phyloP scores from a whole-genome alignment of 1,139 yeast species.

The Sugiyamaella novakii region DNA sequence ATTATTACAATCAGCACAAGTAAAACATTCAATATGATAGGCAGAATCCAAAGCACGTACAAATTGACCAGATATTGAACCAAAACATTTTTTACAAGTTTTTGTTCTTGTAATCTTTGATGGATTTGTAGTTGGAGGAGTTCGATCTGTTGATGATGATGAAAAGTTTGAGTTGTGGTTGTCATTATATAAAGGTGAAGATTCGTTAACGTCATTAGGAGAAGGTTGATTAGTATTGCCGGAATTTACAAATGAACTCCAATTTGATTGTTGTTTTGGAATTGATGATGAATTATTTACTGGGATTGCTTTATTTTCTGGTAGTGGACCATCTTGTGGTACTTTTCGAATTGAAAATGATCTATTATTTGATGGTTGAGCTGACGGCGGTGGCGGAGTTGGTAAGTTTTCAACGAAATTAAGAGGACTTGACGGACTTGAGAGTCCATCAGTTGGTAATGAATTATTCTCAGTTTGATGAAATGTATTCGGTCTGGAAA shows the following conservation, averaged over 20 bases:
- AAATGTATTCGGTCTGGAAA: conserved; percentile 21
- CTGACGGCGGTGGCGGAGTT: conserved; percentile 6
- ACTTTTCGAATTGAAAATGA: conserved; percentile 23
- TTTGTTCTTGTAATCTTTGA: conserved; percentile 22
- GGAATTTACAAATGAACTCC: conserved; percentile 14
- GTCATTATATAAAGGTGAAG: neutral
- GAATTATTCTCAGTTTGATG: conserved; percentile 18
- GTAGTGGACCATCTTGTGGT: neutral
- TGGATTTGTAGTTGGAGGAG: conserved; percentile 5
- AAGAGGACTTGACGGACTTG: too few relatives aligned
- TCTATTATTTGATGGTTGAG: conserved; percentile 9
- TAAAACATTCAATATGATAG: conserved; percentile 85
- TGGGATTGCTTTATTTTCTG: neutral
- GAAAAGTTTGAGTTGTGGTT: conserved; percentile 5
- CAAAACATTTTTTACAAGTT: conserved; percentile 63
- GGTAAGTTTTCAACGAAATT: conserved; percentile 8
- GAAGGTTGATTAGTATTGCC: neutral
- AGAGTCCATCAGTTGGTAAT: neutral
- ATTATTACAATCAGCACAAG: conserved; percentile 77
- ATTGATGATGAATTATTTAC: neutral
- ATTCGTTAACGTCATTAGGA: conserved; percentile 6
- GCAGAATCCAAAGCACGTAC: conserved; percentile 81
- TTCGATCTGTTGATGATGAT: neutral
- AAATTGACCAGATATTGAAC: conserved; percentile 74
- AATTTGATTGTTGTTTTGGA: conserved; percentile 7